These are phyloP conservation scores for Yamadazyma dendronema DNA, from an alignment of 1,139 yeast species.

Conservation along the genomic window DNA sequence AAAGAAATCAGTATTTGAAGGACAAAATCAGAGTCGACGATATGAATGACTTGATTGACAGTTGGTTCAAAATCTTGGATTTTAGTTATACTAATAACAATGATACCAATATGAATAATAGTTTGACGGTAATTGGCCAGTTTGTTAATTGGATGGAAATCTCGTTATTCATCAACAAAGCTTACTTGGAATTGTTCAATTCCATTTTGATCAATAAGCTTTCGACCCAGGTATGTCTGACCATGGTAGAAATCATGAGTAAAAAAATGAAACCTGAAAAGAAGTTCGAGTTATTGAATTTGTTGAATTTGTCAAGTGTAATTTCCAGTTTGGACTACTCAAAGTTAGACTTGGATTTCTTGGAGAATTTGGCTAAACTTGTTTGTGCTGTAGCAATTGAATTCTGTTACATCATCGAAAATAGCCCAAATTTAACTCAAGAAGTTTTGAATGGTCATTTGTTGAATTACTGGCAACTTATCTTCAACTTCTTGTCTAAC, in stretches of 20 bases:
- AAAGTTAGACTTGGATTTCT: slow-evolving; percentile 50
- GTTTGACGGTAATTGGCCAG: slow-evolving; percentile 72
- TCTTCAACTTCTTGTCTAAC: slow-evolving; percentile 68
- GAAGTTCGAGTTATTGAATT: slow-evolving; percentile 71
- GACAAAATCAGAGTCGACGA: slow-evolving; percentile 80
- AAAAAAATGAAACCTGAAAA: slow-evolving; percentile 92
- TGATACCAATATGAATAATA: slow-evolving; percentile 53
- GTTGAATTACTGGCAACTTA: slow-evolving; percentile 61
- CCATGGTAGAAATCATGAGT: slow-evolving; percentile 76
- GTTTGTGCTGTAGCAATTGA: slow-evolving; percentile 77
- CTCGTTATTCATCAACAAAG: slow-evolving; percentile 66
- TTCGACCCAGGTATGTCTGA: slow-evolving; percentile 52
- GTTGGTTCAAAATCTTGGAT: slow-evolving; percentile 66
- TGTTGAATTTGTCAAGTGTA: slow-evolving; percentile 63
- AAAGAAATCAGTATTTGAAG: slow-evolving; percentile 69
- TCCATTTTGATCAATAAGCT: slow-evolving; percentile 10
- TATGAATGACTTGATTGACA: slow-evolving; percentile 60
- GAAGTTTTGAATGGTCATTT: slow-evolving; percentile 27
- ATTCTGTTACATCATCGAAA: slow-evolving; percentile 61
- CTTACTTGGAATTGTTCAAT: slow-evolving; percentile 61
- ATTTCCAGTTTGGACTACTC: slow-evolving; percentile 21
- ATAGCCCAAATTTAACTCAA: slow-evolving; percentile 44
- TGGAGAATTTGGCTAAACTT: slow-evolving; percentile 74
- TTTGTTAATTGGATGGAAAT: slow-evolving; percentile 97
- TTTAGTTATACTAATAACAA: slow-evolving; percentile 20